Conservation (phyloP, 1,284 basidiomycete species). For the Moniliophthora roreri region DNA sequence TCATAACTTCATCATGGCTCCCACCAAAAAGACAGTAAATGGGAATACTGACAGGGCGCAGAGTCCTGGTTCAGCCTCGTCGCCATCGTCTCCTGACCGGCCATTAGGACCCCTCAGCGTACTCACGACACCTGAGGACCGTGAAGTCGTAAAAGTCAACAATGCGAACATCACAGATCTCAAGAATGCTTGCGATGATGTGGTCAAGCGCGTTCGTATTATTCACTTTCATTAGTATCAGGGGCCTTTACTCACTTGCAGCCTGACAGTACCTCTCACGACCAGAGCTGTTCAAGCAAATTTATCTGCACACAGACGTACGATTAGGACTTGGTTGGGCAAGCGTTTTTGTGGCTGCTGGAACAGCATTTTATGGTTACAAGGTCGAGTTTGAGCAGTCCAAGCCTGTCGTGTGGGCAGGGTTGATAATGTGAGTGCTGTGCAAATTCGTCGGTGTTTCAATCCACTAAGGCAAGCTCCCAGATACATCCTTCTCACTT, state of each 20-base stretch:
- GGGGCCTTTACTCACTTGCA: conserved; percentile 4
- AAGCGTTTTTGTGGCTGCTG: conserved; percentile 76
- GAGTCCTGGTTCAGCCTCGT: conserved; percentile 20
- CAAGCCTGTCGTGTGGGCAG: conserved; percentile 77
- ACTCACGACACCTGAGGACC: conserved; percentile 40
- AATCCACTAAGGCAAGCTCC: conserved; percentile 2
- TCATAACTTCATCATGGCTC: conserved; percentile 18
- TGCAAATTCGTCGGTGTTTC: background rate
- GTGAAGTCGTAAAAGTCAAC: conserved; percentile 82
- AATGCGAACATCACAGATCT: conserved; percentile 79
- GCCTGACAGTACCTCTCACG: conserved; percentile 69
- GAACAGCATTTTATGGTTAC: conserved; percentile 82
- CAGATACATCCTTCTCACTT: conserved; percentile 74
- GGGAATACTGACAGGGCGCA: conserved; percentile 13
- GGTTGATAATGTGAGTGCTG: conserved; percentile 64
- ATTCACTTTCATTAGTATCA: background rate
- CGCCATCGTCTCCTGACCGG: conserved; percentile 37
- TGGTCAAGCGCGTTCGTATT: conserved; percentile 77
- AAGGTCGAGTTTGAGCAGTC: conserved; percentile 84
- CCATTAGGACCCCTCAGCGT: conserved; percentile 57
- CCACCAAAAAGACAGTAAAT: conserved; percentile 19
- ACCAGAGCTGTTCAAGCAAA: conserved; percentile 82
- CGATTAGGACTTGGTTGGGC: conserved; percentile 83
- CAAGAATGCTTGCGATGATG: conserved; percentile 90
- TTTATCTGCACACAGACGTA: conserved; percentile 83